These are phyloP conservation scores for Acer saccharum DNA, from an alignment of 345 rosid species.

Conservation along the genomic window DNA sequence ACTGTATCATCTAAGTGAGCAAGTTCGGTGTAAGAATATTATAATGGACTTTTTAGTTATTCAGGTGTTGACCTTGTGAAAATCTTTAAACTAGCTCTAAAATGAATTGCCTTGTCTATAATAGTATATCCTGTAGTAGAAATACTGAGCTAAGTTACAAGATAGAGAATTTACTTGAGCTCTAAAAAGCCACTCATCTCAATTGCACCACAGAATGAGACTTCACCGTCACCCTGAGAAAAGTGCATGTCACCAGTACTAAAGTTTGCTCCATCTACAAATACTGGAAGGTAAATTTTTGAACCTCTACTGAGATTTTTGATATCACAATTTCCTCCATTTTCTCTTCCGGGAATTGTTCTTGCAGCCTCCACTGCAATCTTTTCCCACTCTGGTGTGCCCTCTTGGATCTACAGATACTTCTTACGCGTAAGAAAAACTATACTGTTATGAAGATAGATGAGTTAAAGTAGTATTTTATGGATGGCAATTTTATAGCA, in stretches of 20 bases:
- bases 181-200: slow-evolving; percentile 93
- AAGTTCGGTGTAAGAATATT: background rate
- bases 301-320: slow-evolving; percentile 90
- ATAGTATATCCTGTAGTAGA: background rate
- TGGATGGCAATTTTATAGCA: background rate
- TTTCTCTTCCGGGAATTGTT: slow-evolving; percentile 91
- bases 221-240: slow-evolving; percentile 96
- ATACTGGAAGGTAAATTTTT: slow-evolving; percentile 82
- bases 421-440: slow-evolving; percentile 12
- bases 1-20: background rate
- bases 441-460: background rate
- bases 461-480: background rate
- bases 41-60: background rate
- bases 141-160: background rate
- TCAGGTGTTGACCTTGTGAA: background rate
- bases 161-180: slow-evolving; percentile 56
- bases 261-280: slow-evolving; percentile 86
- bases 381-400: slow-evolving; percentile 78
- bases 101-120: background rate
- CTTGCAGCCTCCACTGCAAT: slow-evolving; percentile 77
- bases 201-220: slow-evolving; percentile 92
- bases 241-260: slow-evolving; percentile 97
- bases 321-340: slow-evolving; percentile 96
- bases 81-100: background rate
- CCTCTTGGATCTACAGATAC: slow-evolving; percentile 53